Percentiles rank a stretch among this genome's conserved stretches.
phyloP scores from a whole-genome alignment of 768 basidiomycete genomes.

The Boletus vermiculosoides region DNA sequence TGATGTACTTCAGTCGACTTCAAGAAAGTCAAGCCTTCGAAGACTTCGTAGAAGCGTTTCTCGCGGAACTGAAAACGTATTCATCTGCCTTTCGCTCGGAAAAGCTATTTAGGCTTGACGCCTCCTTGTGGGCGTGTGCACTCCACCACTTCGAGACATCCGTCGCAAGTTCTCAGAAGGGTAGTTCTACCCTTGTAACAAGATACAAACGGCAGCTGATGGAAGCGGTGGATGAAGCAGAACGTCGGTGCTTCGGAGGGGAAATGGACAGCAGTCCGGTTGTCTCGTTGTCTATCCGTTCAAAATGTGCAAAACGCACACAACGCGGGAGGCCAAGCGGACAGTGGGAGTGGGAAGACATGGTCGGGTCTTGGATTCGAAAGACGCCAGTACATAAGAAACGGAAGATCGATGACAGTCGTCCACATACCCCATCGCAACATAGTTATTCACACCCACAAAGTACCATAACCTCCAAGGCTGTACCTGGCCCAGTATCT shows the following conservation, averaged over 20 bases:
- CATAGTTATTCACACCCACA: neutral
- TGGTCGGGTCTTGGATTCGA: constrained; percentile 45
- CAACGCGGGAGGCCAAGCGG: constrained; percentile 22
- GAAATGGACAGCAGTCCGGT: constrained; percentile 15
- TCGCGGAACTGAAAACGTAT: constrained; percentile 23
- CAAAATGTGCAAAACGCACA: constrained; percentile 1
- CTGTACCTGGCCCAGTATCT: neutral
- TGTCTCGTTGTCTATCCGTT: constrained; percentile 8
- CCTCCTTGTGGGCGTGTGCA: constrained; percentile 52
- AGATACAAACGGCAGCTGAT: constrained; percentile 43
- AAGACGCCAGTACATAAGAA: constrained; percentile 35
- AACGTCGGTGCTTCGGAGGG: constrained; percentile 44
- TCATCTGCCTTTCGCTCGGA: constrained; percentile 34
- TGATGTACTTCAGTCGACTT: constrained; percentile 20
- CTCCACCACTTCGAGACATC: constrained; percentile 46
- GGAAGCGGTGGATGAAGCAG: constrained; percentile 49
- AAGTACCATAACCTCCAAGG: neutral
- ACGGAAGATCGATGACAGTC: constrained; percentile 10
- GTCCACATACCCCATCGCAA: neutral
- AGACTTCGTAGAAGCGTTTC: constrained; percentile 24
- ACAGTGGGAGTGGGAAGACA: constrained; percentile 51
- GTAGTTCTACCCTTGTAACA: constrained; percentile 26
- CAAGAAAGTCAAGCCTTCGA: constrained; percentile 8
- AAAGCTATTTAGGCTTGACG: constrained; percentile 42
- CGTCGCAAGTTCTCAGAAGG: constrained; percentile 23